Percentiles rank a stretch among this genome's conserved stretches.
Evolutionary conservation across 495 filamentous ascomycete species (phyloP).

Genomic region (Xylaria scruposa): DNA sequence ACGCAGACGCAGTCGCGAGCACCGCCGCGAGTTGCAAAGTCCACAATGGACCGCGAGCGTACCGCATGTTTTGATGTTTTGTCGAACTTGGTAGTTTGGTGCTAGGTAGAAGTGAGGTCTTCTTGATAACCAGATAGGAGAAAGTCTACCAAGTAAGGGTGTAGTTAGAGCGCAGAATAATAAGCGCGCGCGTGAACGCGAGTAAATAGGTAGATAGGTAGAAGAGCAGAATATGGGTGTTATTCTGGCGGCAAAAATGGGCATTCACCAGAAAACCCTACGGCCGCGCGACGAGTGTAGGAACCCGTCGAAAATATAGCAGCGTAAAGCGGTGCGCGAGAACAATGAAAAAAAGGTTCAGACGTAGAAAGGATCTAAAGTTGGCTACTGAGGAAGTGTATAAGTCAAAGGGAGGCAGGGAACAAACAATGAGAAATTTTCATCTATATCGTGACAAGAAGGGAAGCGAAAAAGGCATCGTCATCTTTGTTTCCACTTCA

Average conservation of each 20-base stretch:
- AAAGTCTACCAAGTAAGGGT: constrained; percentile 17
- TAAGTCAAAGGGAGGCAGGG: constrained; percentile 19
- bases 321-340: constrained; percentile 29
- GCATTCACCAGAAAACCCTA: constrained; percentile 33
- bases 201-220: constrained; percentile 7
- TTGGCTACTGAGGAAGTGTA: constrained; percentile 25
- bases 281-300: constrained; percentile 23
- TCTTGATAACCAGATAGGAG: not conserved
- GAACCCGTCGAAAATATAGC: constrained; percentile 34
- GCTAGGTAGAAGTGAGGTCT: not conserved
- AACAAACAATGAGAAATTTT: constrained; percentile 21
- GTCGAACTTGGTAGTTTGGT: constrained; percentile 5
- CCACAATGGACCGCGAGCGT: constrained; percentile 31
- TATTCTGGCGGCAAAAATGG: constrained; percentile 25
- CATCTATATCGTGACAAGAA: constrained; percentile 28
- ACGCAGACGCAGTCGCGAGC: constrained; percentile 40
- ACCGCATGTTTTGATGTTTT: constrained; percentile 20
- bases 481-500: constrained; percentile 38
- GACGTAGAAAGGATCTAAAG: constrained; percentile 27
- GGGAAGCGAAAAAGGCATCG: constrained; percentile 25
- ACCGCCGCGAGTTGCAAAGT: constrained; percentile 41
- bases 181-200: constrained; percentile 29
- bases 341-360: constrained; percentile 34
- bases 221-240: constrained; percentile 3
- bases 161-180: constrained; percentile 4